Percentiles rank a stretch among this genome's conserved stretches.
Evolutionary conservation across 1,284 basidiomycete species (phyloP).

Genomic region (Schizopora paradoxa): DNA sequence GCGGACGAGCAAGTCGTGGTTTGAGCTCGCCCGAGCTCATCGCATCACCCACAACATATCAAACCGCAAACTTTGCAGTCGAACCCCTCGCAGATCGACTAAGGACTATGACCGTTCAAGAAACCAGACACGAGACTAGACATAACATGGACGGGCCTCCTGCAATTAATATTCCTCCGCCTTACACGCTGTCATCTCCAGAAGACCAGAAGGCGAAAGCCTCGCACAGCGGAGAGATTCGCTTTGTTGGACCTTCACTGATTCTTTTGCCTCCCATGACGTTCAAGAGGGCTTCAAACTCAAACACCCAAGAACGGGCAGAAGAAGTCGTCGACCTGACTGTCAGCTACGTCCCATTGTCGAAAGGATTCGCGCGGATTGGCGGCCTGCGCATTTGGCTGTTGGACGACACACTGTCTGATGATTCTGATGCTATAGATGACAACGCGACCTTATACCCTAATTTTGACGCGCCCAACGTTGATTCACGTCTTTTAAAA

Average conservation of each 20-base stretch:
- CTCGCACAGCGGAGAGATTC: conserved; percentile 26
- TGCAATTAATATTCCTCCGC: conserved; percentile 5
- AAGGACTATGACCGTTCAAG: background rate
- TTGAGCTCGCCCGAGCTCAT: too few species aligned
- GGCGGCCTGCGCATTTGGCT: conserved; percentile 22
- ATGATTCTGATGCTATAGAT: too few species aligned
- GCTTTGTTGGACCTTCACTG: conserved; percentile 51
- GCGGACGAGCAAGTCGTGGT: too few species aligned
- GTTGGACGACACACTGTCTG: conserved; percentile 41
- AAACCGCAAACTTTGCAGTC: too few species aligned
- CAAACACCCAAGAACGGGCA: conserved; percentile 8
- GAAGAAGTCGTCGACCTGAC: conserved; percentile 13
- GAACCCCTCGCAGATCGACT: too few species aligned
- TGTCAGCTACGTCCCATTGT: conserved; percentile 6
- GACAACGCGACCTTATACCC: too few species aligned
- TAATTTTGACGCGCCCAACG: too few species aligned
- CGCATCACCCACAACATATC: too few species aligned
- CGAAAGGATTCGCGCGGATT: conserved; percentile 14
- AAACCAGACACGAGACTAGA: background rate
- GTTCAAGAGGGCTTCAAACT: conserved; percentile 15
- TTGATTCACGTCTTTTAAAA: too few species aligned
- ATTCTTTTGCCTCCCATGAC: conserved; percentile 35
- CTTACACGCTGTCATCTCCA: conserved; percentile 3
- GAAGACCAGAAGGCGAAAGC: background rate
- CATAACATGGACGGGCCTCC: background rate